A percentile compares a stretch with the other conserved stretches of the same genome.
phyloP scores from a whole-genome alignment of 2,329 filamentous ascomycete species.

The Myriosclerotinia duriaeana region DNA sequence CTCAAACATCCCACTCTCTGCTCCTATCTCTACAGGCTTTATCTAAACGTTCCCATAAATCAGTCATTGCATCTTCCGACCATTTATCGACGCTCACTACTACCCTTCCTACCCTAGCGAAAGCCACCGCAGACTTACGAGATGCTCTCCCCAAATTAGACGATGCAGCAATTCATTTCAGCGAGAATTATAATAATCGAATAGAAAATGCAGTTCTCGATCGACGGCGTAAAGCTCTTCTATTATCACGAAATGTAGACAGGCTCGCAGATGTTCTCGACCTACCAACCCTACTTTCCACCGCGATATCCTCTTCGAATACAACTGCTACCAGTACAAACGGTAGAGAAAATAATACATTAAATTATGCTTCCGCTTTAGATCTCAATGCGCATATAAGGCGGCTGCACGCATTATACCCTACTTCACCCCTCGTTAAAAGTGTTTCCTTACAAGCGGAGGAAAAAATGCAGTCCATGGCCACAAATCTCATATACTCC shows the following conservation, averaged over 20 bases:
- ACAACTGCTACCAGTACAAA: slow-evolving; percentile 45
- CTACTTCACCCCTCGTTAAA: slow-evolving; percentile 70
- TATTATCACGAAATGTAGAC: slow-evolving; percentile 83
- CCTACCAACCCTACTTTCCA: slow-evolving; percentile 79
- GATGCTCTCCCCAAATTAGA: slow-evolving; percentile 77
- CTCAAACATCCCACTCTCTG: slow-evolving; percentile 76
- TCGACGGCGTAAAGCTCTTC: slow-evolving; percentile 73
- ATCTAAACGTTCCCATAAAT: slow-evolving; percentile 84
- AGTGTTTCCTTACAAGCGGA: slow-evolving; percentile 77
- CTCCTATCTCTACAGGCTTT: slow-evolving; percentile 82
- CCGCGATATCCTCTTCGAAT: slow-evolving; percentile 61
- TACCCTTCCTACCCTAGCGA: slow-evolving; percentile 69
- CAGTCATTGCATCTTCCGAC: slow-evolving; percentile 76
- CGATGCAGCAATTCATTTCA: slow-evolving; percentile 74
- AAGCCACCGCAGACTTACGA: slow-evolving; percentile 65
- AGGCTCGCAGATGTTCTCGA: slow-evolving; percentile 88
- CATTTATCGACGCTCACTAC: slow-evolving; percentile 71
- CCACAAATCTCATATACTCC: slow-evolving; percentile 74
- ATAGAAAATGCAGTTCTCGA: slow-evolving; percentile 67
- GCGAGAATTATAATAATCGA: slow-evolving; percentile 75
- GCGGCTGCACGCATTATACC: slow-evolving; percentile 78
- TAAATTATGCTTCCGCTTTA: slow-evolving; percentile 83
- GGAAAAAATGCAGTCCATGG: slow-evolving; percentile 84
- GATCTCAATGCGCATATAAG: slow-evolving; percentile 94
- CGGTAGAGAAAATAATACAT: slow-evolving; percentile 45